Evolutionary conservation across 2,329 filamentous ascomycete species (phyloP).

Genomic region (Alternaria sp.): DNA sequence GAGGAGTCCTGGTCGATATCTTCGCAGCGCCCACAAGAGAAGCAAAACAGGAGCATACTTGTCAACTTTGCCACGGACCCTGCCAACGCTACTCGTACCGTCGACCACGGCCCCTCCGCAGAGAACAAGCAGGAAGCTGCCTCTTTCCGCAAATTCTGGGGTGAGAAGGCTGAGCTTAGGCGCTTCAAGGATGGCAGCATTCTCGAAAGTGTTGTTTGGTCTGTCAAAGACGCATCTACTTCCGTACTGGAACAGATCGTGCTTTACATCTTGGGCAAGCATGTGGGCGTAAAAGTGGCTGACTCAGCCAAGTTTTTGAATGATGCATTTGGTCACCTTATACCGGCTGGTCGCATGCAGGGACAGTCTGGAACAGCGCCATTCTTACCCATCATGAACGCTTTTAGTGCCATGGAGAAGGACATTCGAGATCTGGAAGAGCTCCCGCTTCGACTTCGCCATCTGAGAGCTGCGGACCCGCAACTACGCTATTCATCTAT

Average conservation of each 20-base stretch:
- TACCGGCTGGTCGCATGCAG: conserved; percentile 51
- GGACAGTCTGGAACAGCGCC: conserved; percentile 56
- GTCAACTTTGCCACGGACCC: conserved; percentile 78
- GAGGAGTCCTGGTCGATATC: conserved; percentile 50
- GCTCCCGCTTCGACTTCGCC: conserved; percentile 85
- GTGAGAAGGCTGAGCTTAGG: conserved; percentile 87
- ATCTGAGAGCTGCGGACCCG: conserved; percentile 76
- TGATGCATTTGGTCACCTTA: conserved; percentile 57
- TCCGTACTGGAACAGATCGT: conserved; percentile 83
- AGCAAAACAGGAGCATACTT: conserved; percentile 56
- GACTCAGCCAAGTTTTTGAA: conserved; percentile 58
- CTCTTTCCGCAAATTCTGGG: conserved; percentile 91
- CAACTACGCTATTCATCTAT: conserved; percentile 78
- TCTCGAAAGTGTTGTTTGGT: conserved; percentile 90
- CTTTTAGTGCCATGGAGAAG: conserved; percentile 76
- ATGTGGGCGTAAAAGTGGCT: conserved; percentile 68
- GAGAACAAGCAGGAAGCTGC: conserved; percentile 85
- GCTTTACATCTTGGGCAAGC: conserved; percentile 72
- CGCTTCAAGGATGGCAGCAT: conserved; percentile 97
- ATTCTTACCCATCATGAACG: conserved; percentile 74
- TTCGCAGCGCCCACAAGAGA: conserved; percentile 32
- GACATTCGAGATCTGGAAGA: conserved; percentile 80
- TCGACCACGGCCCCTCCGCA: conserved; percentile 87
- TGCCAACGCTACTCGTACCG: conserved; percentile 73
- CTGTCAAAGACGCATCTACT: conserved; percentile 63